A percentile compares a stretch with the other conserved stretches of the same genome.
phyloP scores from a whole-genome alignment of 2,329 filamentous ascomycete species.

The Dothideomycetidae sp. region DNA sequence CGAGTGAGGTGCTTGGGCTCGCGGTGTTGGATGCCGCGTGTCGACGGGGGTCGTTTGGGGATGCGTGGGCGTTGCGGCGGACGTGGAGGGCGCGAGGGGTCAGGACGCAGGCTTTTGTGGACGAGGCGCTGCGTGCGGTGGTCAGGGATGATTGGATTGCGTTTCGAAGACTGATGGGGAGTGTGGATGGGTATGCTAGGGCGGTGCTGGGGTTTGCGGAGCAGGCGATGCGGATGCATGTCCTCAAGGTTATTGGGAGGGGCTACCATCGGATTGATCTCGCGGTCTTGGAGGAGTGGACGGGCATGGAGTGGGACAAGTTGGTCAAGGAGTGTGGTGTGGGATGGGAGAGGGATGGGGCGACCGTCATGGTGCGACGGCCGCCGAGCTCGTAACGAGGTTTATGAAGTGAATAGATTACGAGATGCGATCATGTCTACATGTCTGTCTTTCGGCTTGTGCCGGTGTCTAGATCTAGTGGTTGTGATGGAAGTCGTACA shows the following conservation, averaged over 20 bases:
- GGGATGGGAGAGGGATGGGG: slow-evolving; percentile 63
- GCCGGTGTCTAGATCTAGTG: too few relatives aligned
- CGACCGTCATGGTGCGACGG: slow-evolving; percentile 65
- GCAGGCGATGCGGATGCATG: slow-evolving; percentile 55
- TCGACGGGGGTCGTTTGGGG: slow-evolving; percentile 57
- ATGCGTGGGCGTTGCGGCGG: slow-evolving; percentile 55
- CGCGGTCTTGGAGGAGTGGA: slow-evolving; percentile 52
- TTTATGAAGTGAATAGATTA: too few relatives aligned
- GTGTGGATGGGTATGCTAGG: slow-evolving; percentile 67
- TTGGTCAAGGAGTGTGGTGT: slow-evolving; percentile 59
- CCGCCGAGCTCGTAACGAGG: too few relatives aligned
- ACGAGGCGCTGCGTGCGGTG: slow-evolving; percentile 53
- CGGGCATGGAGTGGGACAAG: slow-evolving; percentile 57
- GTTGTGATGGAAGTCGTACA: too few relatives aligned
- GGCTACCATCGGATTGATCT: slow-evolving; percentile 63
- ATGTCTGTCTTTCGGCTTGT: too few relatives aligned
- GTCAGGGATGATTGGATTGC: slow-evolving; percentile 69
- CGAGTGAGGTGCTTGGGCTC: slow-evolving; percentile 67
- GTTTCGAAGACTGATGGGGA: slow-evolving; percentile 57
- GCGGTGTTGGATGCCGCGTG: slow-evolving; percentile 81
- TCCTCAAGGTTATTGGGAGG: slow-evolving; percentile 73
- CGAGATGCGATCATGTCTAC: too few relatives aligned
- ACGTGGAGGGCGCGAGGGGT: slow-evolving; percentile 42
- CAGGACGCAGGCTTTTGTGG: slow-evolving; percentile 57
- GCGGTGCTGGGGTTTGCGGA: slow-evolving; percentile 72